These are phyloP conservation scores for Blastobotrys serpentis DNA, from an alignment of 1,139 yeast genomes.

Conservation along the genomic window DNA sequence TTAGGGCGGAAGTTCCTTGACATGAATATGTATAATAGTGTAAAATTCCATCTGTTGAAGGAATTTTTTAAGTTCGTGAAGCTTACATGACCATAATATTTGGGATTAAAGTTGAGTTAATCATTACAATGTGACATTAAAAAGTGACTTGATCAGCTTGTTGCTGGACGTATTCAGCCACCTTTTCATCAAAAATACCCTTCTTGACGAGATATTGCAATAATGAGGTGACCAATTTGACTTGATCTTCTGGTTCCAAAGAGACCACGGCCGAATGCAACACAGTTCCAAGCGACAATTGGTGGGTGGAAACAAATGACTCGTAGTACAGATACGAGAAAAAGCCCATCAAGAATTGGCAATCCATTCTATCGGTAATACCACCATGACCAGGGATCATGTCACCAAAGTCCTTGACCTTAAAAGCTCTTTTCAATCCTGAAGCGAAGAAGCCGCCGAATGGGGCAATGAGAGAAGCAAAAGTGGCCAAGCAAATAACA, in stretches of 20 bases:
- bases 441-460: constrained; percentile 98
- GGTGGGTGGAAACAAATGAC: constrained; percentile 70
- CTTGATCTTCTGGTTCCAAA: constrained; percentile 63
- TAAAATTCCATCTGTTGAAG: neutral
- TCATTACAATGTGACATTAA: constrained; percentile 5
- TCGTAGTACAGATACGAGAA: constrained; percentile 90
- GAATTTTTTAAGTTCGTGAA: neutral
- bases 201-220: constrained; percentile 60
- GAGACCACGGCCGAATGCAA: constrained; percentile 75
- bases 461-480: constrained; percentile 97
- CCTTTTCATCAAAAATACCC: constrained; percentile 46
- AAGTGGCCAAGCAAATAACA: constrained; percentile 79
- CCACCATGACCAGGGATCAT: constrained; percentile 99
- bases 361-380: constrained; percentile 94
- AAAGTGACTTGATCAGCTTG: neutral
- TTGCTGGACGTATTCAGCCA: constrained; percentile 32
- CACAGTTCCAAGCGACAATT: constrained; percentile 68
- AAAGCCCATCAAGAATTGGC: constrained; percentile 97
- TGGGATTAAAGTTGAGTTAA: constrained; percentile 10
- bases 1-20: too few relatives aligned
- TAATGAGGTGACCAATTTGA: constrained; percentile 60
- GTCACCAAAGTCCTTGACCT: constrained; percentile 89
- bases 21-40: too few relatives aligned
- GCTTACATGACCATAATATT: neutral
- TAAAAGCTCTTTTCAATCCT: constrained; percentile 95